Conservation (phyloP, 768 basidiomycete genomes). For the Kwoniella europaea region DNA sequence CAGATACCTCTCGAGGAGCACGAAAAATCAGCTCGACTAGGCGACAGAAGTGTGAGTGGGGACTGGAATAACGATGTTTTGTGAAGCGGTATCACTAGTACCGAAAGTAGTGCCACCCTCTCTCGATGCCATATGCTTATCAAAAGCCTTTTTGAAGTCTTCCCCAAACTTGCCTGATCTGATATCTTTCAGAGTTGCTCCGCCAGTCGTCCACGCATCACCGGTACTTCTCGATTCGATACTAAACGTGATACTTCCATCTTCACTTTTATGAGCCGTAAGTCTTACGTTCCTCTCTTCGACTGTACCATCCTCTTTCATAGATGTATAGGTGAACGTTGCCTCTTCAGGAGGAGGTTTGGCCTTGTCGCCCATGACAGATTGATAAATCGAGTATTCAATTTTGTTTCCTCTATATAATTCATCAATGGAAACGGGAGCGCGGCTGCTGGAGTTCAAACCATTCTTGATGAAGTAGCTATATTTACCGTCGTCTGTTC, state of each 20-base stretch:
- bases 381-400: background rate
- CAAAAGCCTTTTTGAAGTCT: background rate
- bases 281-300: background rate
- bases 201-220: too few species aligned
- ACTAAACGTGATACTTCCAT: background rate
- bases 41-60: too few species aligned
- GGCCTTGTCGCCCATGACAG: background rate
- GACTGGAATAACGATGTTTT: too few species aligned
- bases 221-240: too few species aligned
- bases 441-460: too few species aligned
- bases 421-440: background rate
- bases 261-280: background rate
- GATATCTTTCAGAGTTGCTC: too few species aligned
- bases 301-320: background rate
- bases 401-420: background rate
- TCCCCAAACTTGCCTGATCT: background rate
- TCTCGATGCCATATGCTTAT: background rate
- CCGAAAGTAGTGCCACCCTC: too few species aligned
- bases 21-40: too few species aligned
- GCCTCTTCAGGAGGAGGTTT: background rate
- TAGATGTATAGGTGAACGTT: background rate
- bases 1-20: too few species aligned
- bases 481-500: too few species aligned
- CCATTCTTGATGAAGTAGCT: too few species aligned
- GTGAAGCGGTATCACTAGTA: too few species aligned